Evolutionary conservation across 805 yeast genomes (phyloP).

Genomic region (Scheffersomyces lignosus): DNA sequence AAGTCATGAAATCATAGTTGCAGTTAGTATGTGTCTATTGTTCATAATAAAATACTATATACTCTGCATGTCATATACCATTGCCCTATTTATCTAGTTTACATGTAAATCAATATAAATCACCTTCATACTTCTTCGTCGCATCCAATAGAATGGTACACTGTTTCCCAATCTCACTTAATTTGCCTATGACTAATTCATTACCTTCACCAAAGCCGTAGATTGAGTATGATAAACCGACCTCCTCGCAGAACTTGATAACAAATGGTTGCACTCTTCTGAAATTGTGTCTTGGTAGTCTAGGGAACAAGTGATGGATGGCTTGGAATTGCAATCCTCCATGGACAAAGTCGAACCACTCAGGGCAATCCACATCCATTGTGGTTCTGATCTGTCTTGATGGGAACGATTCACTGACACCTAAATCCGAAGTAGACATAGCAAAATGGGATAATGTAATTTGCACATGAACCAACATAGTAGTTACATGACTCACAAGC

Average conservation of each 20-base stretch:
- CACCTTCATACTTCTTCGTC: conserved; percentile 59
- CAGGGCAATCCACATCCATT: conserved; percentile 94
- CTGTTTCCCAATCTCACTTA: conserved; percentile 77
- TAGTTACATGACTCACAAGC: conserved; percentile 71
- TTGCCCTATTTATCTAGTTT: background rate
- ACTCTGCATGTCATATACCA: background rate
- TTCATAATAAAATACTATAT: background rate
- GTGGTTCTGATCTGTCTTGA: conserved; percentile 85
- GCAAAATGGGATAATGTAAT: conserved; percentile 89
- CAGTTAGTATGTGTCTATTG: conserved; percentile 1
- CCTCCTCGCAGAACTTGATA: conserved; percentile 69
- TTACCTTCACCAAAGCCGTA: conserved; percentile 85
- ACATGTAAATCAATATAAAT: conserved; percentile 27
- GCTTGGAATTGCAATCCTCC: conserved; percentile 94
- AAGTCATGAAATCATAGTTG: conserved; percentile 10
- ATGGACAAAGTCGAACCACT: conserved; percentile 86
- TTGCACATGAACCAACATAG: conserved; percentile 94
- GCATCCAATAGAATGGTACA: conserved; percentile 76
- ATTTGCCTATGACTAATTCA: conserved; percentile 61
- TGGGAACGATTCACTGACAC: conserved; percentile 74
- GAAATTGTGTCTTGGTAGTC: conserved; percentile 86
- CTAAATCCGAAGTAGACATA: conserved; percentile 88
- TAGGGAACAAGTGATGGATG: conserved; percentile 84
- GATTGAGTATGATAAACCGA: conserved; percentile 77
- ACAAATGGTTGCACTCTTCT: conserved; percentile 73